Evolutionary conservation across 2,329 filamentous ascomycete species (phyloP), one percentile per base, ranked within the genome.

Genomic region (Fusarium cyanostomum): DNA sequence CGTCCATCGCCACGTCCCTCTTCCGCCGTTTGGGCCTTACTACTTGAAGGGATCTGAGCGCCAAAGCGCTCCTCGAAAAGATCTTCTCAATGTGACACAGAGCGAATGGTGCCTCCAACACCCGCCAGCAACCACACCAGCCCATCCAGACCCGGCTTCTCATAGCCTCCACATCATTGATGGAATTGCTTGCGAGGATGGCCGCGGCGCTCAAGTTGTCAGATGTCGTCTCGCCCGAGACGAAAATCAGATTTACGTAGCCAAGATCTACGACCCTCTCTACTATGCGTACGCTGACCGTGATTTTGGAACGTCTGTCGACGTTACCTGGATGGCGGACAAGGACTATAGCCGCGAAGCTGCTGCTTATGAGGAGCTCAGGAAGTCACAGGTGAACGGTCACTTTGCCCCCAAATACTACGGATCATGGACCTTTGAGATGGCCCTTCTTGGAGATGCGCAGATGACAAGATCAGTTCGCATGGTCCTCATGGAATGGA

Each of bases 251-350:
- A 41, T 59, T 38, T 59, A 54, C 33, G 34, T n/a, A 2, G 54
- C 55, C 12, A 59, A 58, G 34, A 55, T 62, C 34, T 59, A 59
- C 45, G 49, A 55, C 28, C 30, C 49, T 33, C 54, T 62, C 21
- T 62, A 55, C 39, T 51, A 51, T 26, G n/a, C 15, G n/a, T 52
- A 27, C 16, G 30, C 21, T n/a, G 18, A 48, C 31, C 30, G 10
- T 24, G 16, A 18, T 27, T n/a, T 27, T 24, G 44, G 44, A 12
- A 30, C 50, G 10, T n/a, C 13, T n/a, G 9, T 18, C 21, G 35
- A 54, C 31, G 18, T 54, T 7, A 18, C 35, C 12, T 53, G n/a
- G 12, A 21, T 21, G 10, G 52, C 21, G 13, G 43, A 49, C 16
- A 30, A 37, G 13, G 43, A 55, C 35, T 49, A 42, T 5, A 33